These are phyloP conservation scores for Paralagenidium karlingii DNA, from an alignment of 352 stramenopile genomes.

Conservation along the genomic window DNA sequence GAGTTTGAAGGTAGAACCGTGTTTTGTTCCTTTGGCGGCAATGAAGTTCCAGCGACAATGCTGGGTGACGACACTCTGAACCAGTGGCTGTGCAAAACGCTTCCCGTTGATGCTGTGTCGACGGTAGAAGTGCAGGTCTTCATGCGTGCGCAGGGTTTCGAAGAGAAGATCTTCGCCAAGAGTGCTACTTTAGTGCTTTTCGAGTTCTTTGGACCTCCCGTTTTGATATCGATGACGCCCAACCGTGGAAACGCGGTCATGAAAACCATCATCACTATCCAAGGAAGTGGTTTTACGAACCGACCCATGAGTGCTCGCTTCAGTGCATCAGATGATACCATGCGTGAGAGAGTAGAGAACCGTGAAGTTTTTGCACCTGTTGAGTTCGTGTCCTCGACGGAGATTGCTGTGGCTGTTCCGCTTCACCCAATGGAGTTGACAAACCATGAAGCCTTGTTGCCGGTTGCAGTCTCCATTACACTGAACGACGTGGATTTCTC, in stretches of 20 bases:
- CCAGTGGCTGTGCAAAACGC: too few species aligned
- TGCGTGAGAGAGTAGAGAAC: slow-evolving; percentile 11
- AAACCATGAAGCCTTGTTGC: slow-evolving; percentile 3
- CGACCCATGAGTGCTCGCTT: neutral
- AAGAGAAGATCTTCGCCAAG: neutral
- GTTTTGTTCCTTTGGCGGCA: slow-evolving; percentile 23
- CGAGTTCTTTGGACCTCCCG: slow-evolving; percentile 1
- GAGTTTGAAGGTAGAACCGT: slow-evolving; percentile 1
- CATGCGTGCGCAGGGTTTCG: too few species aligned
- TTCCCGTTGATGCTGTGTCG: too few species aligned
- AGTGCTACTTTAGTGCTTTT: neutral
- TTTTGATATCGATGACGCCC: neutral
- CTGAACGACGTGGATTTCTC: slow-evolving; percentile 8
- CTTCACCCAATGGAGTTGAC: slow-evolving; percentile 3
- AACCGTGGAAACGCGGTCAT: neutral
- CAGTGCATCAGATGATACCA: neutral
- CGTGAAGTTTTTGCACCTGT: slow-evolving; percentile 4
- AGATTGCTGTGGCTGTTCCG: slow-evolving; percentile 9
- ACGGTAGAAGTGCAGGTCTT: too few species aligned
- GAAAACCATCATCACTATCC: neutral
- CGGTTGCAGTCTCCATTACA: slow-evolving; percentile 11
- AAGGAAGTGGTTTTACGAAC: neutral
- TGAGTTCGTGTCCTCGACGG: slow-evolving; percentile 8
- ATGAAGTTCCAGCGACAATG: slow-evolving; percentile 10
- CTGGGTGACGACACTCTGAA: slow-evolving; percentile 4